Evolutionary conservation across 208 protist species (phyloP), one percentile per base, ranked within the genome.

Genomic region (Tetramitus jugosus): DNA sequence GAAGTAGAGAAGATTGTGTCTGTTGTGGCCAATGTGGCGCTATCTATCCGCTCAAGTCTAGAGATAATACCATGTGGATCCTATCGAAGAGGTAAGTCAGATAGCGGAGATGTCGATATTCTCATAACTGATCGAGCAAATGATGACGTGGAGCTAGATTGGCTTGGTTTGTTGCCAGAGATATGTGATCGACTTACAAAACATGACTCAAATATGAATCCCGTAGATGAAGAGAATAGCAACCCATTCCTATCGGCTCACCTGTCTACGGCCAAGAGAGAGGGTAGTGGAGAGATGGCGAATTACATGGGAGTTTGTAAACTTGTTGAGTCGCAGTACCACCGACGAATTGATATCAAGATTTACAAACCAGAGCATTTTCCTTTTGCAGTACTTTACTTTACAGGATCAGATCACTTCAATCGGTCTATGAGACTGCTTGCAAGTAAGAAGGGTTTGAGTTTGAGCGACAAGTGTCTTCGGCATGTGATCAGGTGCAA

Each of bases 401-500:
- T 88, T 82, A 88, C 85, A 13, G 85, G 85, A 20, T 81, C 64
- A 45, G 76, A 84, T 76, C 79, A 88, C 71, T 88, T 88, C 76
- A 88, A 88, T 76, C 68, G 85, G 29, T 81, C 79, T 1, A 87
- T 87, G 82, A 71, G 84, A 35, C 69, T 84, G 0, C 83, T 61
- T 37, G 46, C 56, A 26, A 39, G 83, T 26, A 77, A 84, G 65
- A 78, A 67, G 17, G 84, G 84, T 49, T 79, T 67, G 20, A 64
- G 67, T 17, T 53, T 86, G 14, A 53, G 35, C 42, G 83, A 86
- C 78, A 81, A 81, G 10, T 74, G n/a, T 33, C 2, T 46, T 13
- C 79, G n/a, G 4, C 37, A 23, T 8, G n/a, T 82, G 3, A 42
- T 45, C 14, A 77, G 33, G 8, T 31, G 4, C 37, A 62, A 35